Base-by-base conservation (phyloP, 2,329 filamentous ascomycete genomes). In the Verticillium tricorpus region DNA sequence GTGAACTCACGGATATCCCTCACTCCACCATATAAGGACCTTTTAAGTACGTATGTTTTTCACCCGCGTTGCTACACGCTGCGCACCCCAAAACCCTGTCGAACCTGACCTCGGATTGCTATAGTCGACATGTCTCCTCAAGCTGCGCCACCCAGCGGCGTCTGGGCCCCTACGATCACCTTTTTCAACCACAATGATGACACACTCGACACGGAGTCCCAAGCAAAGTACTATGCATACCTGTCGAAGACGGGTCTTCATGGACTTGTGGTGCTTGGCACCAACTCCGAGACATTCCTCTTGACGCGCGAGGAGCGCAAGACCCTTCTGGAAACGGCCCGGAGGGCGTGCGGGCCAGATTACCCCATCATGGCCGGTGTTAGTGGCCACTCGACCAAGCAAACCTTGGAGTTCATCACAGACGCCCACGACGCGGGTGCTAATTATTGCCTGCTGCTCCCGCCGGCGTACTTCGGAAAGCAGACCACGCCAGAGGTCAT, bases 401-500 rank as follows among this genome's bases (percentile, higher is more conserved):
- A 90, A 73, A 84, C 85, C 3, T 78, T 88, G 1, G 82, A 88
- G 70, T 82, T 82, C 63, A 80, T 87, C 60, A 68, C 71, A 32
- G 87, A 89, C 68, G 87, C 87, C 1, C 76, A 78, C 22, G 78
- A 77, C 0, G 87, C 85, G 0, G 87, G 86, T 17, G 85, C 86
- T 54, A 78, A 89, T 73, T 89, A 85, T 67, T 79, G 79, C 0
- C 76, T 90, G 15, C 80, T 89, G 12, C 79, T 89, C 32, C 86
- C 87, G 1, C 81, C 84, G 1, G 86, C 81, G 5, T 89, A 89
- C 73, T 89, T 89, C 68, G 85, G 84, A 67, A 88, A 87, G 72
- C 81, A 82, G 15, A 88, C 85, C 3, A 84, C 81, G 4, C 77
- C 80, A 22, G 77, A 75, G 14, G 84, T 89, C 28, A 77, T 89